These are phyloP conservation scores for Xylaria sp. DNA, from an alignment of 2,329 filamentous ascomycete species.

Conservation along the genomic window DNA sequence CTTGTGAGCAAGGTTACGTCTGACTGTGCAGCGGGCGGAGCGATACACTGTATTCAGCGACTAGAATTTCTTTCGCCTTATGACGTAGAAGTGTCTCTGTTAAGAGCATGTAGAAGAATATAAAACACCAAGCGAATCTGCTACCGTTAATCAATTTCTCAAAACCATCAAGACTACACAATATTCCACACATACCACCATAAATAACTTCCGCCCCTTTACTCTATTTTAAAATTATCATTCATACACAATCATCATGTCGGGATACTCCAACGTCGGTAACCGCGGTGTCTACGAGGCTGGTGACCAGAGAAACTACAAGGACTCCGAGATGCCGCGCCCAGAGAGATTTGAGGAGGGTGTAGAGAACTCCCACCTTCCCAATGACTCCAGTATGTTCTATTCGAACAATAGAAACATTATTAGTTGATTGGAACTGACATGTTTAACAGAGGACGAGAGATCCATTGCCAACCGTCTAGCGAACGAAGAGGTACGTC, in stretches of 20 bases:
- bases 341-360: conserved; percentile 77
- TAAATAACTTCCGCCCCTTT: background rate
- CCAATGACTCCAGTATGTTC: conserved; percentile 75
- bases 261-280: conserved; percentile 71
- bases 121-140: background rate
- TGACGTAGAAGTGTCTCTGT: conserved; percentile 37
- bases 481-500: conserved; percentile 66
- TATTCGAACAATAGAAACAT: no score
- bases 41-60: conserved; percentile 10
- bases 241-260: conserved; percentile 44
- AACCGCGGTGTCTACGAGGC: conserved; percentile 74
- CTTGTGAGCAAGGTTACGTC: background rate
- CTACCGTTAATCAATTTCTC: background rate
- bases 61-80: conserved; percentile 19
- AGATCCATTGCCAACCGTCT: conserved; percentile 77
- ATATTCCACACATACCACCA: background rate
- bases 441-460: conserved; percentile 67
- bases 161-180: conserved; percentile 1
- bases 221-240: conserved; percentile 13
- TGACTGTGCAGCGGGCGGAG: background rate
- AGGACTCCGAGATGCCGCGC: conserved; percentile 61
- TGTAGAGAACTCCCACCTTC: conserved; percentile 72
- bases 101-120: background rate
- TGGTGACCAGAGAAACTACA: conserved; percentile 77
- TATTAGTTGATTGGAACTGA: conserved; percentile 1